Percentiles rank a stretch among this genome's conserved stretches.
Evolutionary conservation across 257 asterid species (phyloP).

Genomic region (Solanum piurae): DNA sequence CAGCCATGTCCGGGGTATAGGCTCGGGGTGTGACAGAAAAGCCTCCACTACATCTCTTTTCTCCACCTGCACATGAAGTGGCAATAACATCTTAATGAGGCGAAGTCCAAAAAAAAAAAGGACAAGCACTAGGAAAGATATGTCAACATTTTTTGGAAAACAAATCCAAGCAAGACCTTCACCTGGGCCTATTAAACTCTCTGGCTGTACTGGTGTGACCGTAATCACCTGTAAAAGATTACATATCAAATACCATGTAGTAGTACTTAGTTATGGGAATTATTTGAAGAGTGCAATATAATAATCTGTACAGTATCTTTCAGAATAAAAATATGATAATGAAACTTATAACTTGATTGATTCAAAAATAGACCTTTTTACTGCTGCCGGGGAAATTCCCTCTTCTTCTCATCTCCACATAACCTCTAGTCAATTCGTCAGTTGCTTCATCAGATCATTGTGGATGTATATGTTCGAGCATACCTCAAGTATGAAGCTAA

Average conservation of each 20-base stretch:
- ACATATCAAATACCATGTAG: background rate
- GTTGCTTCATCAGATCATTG: slow-evolving; percentile 89
- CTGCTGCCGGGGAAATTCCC: slow-evolving; percentile 98
- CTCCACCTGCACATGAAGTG: slow-evolving; percentile 52
- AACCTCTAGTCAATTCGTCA: slow-evolving; percentile 86
- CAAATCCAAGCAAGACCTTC: slow-evolving; percentile 96
- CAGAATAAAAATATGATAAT: background rate
- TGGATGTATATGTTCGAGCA: slow-evolving; percentile 79
- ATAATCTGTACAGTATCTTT: background rate
- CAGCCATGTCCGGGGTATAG: too few relatives aligned
- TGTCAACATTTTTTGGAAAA: slow-evolving; percentile 76
- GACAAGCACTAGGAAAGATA: slow-evolving; percentile 1
- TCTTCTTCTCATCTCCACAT: slow-evolving; percentile 91
- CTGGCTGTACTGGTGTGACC: slow-evolving; percentile 91
- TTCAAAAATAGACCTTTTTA: slow-evolving; percentile 51
- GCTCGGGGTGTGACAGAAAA: slow-evolving; percentile 1
- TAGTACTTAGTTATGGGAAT: background rate
- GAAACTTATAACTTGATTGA: background rate
- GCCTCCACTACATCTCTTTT: slow-evolving; percentile 70
- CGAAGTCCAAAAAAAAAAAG: background rate
- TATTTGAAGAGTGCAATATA: background rate
- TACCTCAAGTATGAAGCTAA: slow-evolving; percentile 85
- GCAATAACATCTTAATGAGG: background rate
- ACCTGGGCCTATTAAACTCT: slow-evolving; percentile 88
- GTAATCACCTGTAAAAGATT: slow-evolving; percentile 65